Conservation (phyloP, 2,329 filamentous ascomycete species). For the Anthostomella pinea region DNA sequence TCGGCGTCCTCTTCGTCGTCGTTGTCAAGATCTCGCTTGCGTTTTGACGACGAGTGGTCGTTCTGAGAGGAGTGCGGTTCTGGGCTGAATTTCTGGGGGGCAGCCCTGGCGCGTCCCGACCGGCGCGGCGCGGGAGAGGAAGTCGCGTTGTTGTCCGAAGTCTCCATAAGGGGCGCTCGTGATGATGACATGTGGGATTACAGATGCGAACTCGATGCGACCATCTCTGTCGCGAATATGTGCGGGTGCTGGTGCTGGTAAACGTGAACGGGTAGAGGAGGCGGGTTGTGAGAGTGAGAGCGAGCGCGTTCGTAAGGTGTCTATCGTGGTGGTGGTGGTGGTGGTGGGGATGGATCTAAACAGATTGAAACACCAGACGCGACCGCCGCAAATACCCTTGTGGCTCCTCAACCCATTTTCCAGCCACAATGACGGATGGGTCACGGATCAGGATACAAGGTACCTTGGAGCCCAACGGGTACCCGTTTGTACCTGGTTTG, state of each 20-base stretch:
- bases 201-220: constrained; percentile 25
- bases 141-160: constrained; percentile 54
- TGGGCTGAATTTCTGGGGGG: constrained; percentile 58
- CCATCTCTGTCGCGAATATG: constrained; percentile 17
- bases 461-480: too few relatives aligned
- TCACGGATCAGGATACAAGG: too few relatives aligned
- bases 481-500: too few relatives aligned
- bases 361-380: too few relatives aligned
- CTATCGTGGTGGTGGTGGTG: constrained; percentile 10
- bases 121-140: constrained; percentile 56
- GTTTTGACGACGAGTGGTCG: constrained; percentile 47
- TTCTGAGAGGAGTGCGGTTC: constrained; percentile 37
- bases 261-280: constrained; percentile 15
- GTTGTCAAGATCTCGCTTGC: constrained; percentile 46
- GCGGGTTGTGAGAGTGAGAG: not conserved
- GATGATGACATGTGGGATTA: constrained; percentile 36
- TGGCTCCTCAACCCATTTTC: too few relatives aligned
- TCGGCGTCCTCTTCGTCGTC: constrained; percentile 46
- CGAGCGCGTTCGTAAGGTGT: constrained; percentile 2
- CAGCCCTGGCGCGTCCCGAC: constrained; percentile 65
- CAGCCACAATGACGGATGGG: too few relatives aligned
- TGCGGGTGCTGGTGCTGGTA: constrained; percentile 18
- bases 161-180: constrained; percentile 50
- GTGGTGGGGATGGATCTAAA: constrained; percentile 17
- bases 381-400: too few relatives aligned